These are phyloP conservation scores for Plasmodium relictum DNA, from an alignment of 169 alveolate species.

Conservation along the genomic window DNA sequence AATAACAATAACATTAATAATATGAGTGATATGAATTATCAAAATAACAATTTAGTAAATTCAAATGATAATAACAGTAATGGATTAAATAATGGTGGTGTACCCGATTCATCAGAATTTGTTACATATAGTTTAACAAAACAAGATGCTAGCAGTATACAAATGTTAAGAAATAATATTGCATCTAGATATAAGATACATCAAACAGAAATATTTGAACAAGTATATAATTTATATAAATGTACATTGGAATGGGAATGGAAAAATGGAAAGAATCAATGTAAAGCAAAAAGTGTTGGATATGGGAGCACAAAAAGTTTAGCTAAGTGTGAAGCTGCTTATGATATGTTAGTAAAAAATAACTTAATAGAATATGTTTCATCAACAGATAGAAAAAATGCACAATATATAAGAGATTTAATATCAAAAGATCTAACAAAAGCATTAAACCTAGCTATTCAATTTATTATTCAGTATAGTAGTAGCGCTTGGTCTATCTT, in stretches of 20 bases:
- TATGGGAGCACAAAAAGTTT: slow-evolving; percentile 75
- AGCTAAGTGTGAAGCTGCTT: slow-evolving; percentile 76
- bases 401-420: slow-evolving; percentile 71
- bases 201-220: slow-evolving; percentile 72
- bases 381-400: slow-evolving; percentile 73
- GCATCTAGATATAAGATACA: slow-evolving; percentile 74
- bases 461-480: slow-evolving; percentile 68
- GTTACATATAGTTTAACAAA: slow-evolving; percentile 57
- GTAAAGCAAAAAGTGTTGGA: slow-evolving; percentile 75
- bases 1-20: neutral
- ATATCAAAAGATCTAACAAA: slow-evolving; percentile 62
- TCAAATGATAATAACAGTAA: slow-evolving; percentile 9
- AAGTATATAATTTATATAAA: slow-evolving; percentile 67
- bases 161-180: slow-evolving; percentile 72
- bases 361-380: slow-evolving; percentile 71
- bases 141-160: slow-evolving; percentile 73
- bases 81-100: slow-evolving; percentile 12
- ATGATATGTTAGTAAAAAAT: slow-evolving; percentile 74
- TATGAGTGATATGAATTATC: neutral
- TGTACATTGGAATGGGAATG: slow-evolving; percentile 77
- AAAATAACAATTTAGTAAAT: slow-evolving; percentile 8
- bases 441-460: slow-evolving; percentile 62
- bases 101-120: slow-evolving; percentile 54
- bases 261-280: slow-evolving; percentile 66
- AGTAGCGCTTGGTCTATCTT: slow-evolving; percentile 76